Evolutionary conservation across 2,329 filamentous ascomycete species (phyloP).

Genomic region (Monascus ruber): DNA sequence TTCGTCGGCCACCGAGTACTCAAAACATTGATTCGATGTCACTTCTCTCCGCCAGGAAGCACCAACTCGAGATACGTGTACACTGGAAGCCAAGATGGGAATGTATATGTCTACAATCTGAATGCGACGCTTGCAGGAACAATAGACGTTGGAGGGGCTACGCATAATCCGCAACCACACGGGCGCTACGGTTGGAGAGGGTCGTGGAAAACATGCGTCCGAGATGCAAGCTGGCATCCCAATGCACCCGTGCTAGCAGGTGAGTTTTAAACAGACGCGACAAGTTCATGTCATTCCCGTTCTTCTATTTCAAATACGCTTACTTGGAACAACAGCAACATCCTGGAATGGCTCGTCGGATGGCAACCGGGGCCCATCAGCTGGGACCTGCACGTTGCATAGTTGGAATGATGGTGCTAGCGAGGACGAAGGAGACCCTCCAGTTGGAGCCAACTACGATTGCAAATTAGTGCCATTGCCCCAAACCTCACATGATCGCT

Average conservation of each 20-base stretch:
- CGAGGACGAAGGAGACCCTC: slow-evolving; percentile 51
- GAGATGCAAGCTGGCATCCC: slow-evolving; percentile 87
- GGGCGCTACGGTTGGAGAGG: slow-evolving; percentile 39
- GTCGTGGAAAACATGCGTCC: slow-evolving; percentile 65
- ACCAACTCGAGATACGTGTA: slow-evolving; percentile 90
- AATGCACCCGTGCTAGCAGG: slow-evolving; percentile 65
- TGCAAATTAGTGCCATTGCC: slow-evolving; percentile 41
- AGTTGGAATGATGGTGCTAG: slow-evolving; percentile 58
- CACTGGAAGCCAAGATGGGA: slow-evolving; percentile 78
- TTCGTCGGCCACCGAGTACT: slow-evolving; percentile 85
- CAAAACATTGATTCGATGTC: slow-evolving; percentile 83
- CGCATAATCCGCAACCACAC: slow-evolving; percentile 48
- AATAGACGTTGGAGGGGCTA: slow-evolving; percentile 67
- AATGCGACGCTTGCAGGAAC: slow-evolving; percentile 71
- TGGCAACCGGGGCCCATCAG: slow-evolving; percentile 45
- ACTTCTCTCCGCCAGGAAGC: slow-evolving; percentile 79
- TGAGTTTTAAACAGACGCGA: slow-evolving; percentile 23
- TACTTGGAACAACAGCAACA: slow-evolving; percentile 47
- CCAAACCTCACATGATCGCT: too few species aligned
- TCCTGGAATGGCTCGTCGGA: slow-evolving; percentile 58
- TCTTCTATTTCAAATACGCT: background rate
- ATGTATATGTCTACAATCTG: slow-evolving; percentile 85
- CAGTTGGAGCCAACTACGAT: slow-evolving; percentile 51
- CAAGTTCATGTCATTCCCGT: background rate
- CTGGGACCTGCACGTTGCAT: slow-evolving; percentile 68